These are phyloP conservation scores for Capronia epimyces DNA, from an alignment of 2,329 filamentous ascomycete species.

Conservation along the genomic window DNA sequence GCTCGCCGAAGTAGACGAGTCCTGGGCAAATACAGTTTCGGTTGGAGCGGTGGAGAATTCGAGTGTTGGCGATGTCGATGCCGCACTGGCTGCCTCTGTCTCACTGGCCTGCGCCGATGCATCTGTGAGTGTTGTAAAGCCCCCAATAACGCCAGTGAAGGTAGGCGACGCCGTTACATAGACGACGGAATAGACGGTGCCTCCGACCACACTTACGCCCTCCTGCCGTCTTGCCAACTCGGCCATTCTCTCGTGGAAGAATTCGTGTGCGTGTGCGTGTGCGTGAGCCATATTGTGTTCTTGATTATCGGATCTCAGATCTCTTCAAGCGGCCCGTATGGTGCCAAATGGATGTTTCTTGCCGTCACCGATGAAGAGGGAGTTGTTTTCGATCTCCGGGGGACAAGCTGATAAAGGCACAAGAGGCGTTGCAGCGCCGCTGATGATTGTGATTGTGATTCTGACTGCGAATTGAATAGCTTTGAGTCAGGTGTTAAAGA, in stretches of 20 bases:
- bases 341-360: neutral
- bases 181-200: conserved; percentile 35
- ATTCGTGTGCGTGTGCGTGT: conserved; percentile 11
- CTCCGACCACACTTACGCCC: conserved; percentile 18
- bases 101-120: conserved; percentile 1
- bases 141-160: conserved; percentile 48
- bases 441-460: too few relatives aligned
- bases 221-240: conserved; percentile 24
- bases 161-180: conserved; percentile 51
- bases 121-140: conserved; percentile 40
- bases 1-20: conserved; percentile 25
- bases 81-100: conserved; percentile 2
- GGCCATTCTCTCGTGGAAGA: conserved; percentile 20
- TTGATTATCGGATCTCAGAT: neutral
- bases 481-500: conserved; percentile 14
- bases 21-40: conserved; percentile 1
- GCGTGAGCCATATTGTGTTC: conserved; percentile 10
- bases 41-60: conserved; percentile 3
- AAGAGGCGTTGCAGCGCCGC: neutral
- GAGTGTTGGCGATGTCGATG: conserved; percentile 1
- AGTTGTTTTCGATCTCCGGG: neutral
- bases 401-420: neutral
- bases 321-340: neutral
- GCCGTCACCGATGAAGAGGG: neutral
- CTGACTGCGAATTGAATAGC: neutral